phyloP scores from a whole-genome alignment of 345 rosid species.

The Aurinia saxatilis region DNA sequence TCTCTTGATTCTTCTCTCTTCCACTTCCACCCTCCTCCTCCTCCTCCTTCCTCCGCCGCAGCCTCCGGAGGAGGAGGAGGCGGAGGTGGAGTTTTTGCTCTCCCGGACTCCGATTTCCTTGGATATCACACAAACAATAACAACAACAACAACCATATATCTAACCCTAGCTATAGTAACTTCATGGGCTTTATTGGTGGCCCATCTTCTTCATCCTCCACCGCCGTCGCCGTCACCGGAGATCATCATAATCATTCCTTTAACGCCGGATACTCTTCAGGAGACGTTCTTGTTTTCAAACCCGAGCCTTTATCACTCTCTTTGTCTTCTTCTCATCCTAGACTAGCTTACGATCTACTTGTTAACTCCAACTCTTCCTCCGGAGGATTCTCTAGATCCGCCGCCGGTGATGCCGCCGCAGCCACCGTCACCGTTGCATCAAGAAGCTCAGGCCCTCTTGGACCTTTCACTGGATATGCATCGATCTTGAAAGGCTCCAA shows the following conservation, averaged over 20 bases:
- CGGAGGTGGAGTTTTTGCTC: slow-evolving; percentile 40
- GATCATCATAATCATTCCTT: slow-evolving; percentile 36
- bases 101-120: slow-evolving; percentile 45
- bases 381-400: slow-evolving; percentile 23
- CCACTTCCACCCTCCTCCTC: slow-evolving; percentile 21
- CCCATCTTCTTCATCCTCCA: slow-evolving; percentile 22
- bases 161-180: slow-evolving; percentile 43
- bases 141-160: slow-evolving; percentile 36
- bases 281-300: slow-evolving; percentile 43
- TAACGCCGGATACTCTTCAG: slow-evolving; percentile 29
- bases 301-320: slow-evolving; percentile 63
- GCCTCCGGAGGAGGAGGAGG: slow-evolving; percentile 18
- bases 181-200: slow-evolving; percentile 41
- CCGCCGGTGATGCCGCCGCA: slow-evolving; percentile 3
- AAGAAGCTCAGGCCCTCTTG: slow-evolving; percentile 46
- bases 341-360: slow-evolving; percentile 25
- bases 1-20: slow-evolving; percentile 22
- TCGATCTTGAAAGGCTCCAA: slow-evolving; percentile 74
- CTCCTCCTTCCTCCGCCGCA: slow-evolving; percentile 13
- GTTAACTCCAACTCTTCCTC: too few relatives aligned
- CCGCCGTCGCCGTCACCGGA: slow-evolving; percentile 20
- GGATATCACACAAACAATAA: slow-evolving; percentile 47
- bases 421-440: slow-evolving; percentile 35
- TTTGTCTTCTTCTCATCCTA: slow-evolving; percentile 49
- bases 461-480: slow-evolving; percentile 73